Evolutionary conservation across 1,284 basidiomycete genomes (phyloP), one percentile per base, ranked within the genome.

Genomic region (Farysia itapuensis): DNA sequence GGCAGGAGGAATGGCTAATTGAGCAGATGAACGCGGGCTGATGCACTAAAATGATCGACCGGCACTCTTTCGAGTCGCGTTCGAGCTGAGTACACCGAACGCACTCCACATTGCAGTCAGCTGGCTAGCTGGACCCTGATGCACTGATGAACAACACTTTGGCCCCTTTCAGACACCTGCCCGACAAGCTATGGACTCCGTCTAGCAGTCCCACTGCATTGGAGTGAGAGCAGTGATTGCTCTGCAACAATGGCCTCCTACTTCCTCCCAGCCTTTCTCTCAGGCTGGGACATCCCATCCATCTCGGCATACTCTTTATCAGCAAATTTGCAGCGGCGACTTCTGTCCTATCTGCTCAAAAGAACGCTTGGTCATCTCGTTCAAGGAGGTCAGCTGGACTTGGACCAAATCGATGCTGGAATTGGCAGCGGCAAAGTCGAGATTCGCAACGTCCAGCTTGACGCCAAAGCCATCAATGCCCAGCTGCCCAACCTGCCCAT

Each of bases 361-460:
- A 85, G 86, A 57, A 83, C 85, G 2, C 80, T 96, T 0, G 93
- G 93, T 3, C 86, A 88, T 70, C 83, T 95, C 56, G 82, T 96
- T 56, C 86, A 87, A 70, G 88, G 88, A 19, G 90, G 89, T 11
- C 89, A 92, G 67, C 83, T 96, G 48, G 89, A 95, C 77, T 81
- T 84, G 38, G 83, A 86, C 46, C 85, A 91, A 77, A 87, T 96
- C 70, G 90, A 95, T 69, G 89, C 90, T 19, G 90, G 94, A 77
- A 87, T 96, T 65, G 87, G 88, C 7, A 87, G 86, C 34, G 93
- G 93, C 13, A 86, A 84, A 71, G 84, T 96, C 13, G 88, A 92
- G 77, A 82, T 96, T 22, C 86, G 86, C 56, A 84, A 90, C 64
- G 80, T 96, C 34, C 85, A 90, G 75, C 79, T 96, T 31, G 84